phyloP scores from a whole-genome alignment of 805 yeast genomes.

The Nakazawaea sp. region DNA sequence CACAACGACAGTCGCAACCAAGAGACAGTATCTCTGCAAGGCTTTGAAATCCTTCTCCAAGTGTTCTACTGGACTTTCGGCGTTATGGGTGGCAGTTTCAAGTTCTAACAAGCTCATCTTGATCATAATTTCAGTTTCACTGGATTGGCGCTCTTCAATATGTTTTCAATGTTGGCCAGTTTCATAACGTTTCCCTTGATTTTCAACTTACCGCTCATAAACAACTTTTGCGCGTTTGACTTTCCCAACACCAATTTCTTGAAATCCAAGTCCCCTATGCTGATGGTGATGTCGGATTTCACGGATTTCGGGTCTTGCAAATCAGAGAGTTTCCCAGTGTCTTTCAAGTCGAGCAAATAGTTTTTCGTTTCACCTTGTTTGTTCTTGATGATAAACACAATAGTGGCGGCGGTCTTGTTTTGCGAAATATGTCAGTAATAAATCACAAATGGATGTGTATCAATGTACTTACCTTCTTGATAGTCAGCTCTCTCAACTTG shows the following conservation, averaged over 20 bases:
- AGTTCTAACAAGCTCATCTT: too few species aligned
- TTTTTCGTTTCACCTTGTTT: conserved; percentile 49
- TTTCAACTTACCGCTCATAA: conserved; percentile 79
- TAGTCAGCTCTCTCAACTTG: conserved; percentile 27
- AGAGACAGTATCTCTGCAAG: neutral
- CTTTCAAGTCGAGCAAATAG: conserved; percentile 66
- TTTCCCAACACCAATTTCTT: conserved; percentile 68
- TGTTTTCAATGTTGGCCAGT: conserved; percentile 69
- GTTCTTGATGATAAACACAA: conserved; percentile 63
- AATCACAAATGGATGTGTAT: too few species aligned
- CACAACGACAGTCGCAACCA: neutral
- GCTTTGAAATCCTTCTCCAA: too few species aligned
- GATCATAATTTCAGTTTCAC: conserved; percentile 30
- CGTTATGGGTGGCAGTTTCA: too few species aligned
- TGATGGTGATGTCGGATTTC: conserved; percentile 58
- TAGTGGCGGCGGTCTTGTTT: conserved; percentile 55
- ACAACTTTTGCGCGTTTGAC: conserved; percentile 78
- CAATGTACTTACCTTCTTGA: conserved; percentile 20
- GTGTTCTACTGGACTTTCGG: too few species aligned
- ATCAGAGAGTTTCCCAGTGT: conserved; percentile 36
- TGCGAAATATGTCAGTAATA: too few species aligned
- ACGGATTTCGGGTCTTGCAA: conserved; percentile 27
- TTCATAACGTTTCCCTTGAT: conserved; percentile 89
- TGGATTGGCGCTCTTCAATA: conserved; percentile 48
- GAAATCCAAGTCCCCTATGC: conserved; percentile 62